Percentiles rank a stretch among this genome's conserved stretches.
These are phyloP conservation scores for Lactarius hengduanensis DNA, from an alignment of 768 basidiomycete genomes.

Conservation along the genomic window DNA sequence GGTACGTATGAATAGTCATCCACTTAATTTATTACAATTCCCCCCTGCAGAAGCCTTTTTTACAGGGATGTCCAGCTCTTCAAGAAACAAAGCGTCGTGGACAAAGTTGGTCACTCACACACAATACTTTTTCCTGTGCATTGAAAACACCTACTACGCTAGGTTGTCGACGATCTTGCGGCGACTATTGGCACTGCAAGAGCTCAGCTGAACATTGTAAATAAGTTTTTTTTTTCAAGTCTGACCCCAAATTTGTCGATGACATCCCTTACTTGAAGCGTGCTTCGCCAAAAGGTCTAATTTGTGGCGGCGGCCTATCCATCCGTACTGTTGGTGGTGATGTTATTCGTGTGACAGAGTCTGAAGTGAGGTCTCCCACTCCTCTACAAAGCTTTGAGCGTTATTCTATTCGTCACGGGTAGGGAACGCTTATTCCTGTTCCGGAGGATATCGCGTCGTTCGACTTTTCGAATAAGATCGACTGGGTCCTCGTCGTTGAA, in stretches of 20 bases:
- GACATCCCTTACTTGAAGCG: conserved; percentile 47
- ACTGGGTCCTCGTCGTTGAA: conserved; percentile 87
- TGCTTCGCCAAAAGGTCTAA: conserved; percentile 85
- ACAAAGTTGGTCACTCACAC: conserved; percentile 50
- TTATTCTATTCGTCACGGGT: neutral
- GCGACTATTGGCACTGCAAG: conserved; percentile 75
- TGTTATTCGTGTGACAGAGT: conserved; percentile 47
- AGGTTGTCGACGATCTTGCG: conserved; percentile 90
- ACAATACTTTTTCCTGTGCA: neutral
- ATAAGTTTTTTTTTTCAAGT: conserved; percentile 29
- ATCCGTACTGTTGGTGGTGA: conserved; percentile 61
- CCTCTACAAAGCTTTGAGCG: neutral
- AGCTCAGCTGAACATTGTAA: conserved; percentile 77
- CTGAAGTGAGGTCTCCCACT: conserved; percentile 49
- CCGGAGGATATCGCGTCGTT: conserved; percentile 69
- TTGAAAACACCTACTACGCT: conserved; percentile 8
- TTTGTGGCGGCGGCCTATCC: conserved; percentile 63
- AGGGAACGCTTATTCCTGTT: conserved; percentile 79
- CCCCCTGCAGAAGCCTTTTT: conserved; percentile 67
- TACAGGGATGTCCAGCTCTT: conserved; percentile 85
- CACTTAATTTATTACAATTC: neutral
- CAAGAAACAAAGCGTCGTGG: conserved; percentile 72
- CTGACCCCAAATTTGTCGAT: conserved; percentile 13
- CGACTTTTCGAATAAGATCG: conserved; percentile 49
- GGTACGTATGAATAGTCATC: conserved; percentile 13